Evolutionary conservation across 1,139 yeast species (phyloP).

Genomic region (Suhomyces choctaworum): DNA sequence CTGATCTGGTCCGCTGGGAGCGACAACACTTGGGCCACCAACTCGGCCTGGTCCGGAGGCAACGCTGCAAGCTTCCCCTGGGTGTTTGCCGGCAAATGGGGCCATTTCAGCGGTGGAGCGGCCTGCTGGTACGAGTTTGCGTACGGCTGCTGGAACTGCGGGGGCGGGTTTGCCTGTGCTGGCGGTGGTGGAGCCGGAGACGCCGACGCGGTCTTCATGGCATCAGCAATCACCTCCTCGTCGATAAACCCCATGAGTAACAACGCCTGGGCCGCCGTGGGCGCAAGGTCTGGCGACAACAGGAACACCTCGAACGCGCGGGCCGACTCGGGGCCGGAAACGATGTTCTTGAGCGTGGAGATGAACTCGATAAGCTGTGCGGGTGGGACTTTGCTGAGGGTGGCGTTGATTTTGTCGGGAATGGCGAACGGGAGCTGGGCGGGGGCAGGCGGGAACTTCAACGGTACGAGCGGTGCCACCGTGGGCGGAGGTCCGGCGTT

Average conservation of each 20-base stretch:
- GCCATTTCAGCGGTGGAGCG: constrained; percentile 39
- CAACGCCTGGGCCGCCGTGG: constrained; percentile 70
- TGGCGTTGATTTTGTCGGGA: constrained; percentile 55
- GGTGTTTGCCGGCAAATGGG: constrained; percentile 49
- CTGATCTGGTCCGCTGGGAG: constrained; percentile 57
- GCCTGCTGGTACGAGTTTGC: constrained; percentile 8
- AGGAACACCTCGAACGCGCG: constrained; percentile 54
- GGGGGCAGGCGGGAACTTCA: constrained; percentile 28
- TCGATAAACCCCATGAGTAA: constrained; percentile 77
- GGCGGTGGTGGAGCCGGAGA: constrained; percentile 23
- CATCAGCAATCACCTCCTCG: constrained; percentile 56
- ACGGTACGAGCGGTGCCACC: constrained; percentile 8
- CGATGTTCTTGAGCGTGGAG: constrained; percentile 57
- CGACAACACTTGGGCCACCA: constrained; percentile 63
- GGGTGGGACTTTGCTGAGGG: constrained; percentile 65
- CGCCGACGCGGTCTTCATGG: constrained; percentile 36
- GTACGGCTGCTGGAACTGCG: constrained; percentile 9
- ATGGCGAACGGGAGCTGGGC: constrained; percentile 37
- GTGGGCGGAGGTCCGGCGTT: neutral
- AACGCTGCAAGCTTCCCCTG: constrained; percentile 48
- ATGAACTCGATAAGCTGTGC: constrained; percentile 66
- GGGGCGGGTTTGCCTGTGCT: constrained; percentile 15
- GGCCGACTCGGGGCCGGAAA: constrained; percentile 50
- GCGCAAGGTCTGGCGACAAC: constrained; percentile 59
- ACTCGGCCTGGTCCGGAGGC: constrained; percentile 59